Percentiles rank a stretch among this genome's conserved stretches.
phyloP scores from a whole-genome alignment of 306 rosid species.

The Cucurbita moschata region DNA sequence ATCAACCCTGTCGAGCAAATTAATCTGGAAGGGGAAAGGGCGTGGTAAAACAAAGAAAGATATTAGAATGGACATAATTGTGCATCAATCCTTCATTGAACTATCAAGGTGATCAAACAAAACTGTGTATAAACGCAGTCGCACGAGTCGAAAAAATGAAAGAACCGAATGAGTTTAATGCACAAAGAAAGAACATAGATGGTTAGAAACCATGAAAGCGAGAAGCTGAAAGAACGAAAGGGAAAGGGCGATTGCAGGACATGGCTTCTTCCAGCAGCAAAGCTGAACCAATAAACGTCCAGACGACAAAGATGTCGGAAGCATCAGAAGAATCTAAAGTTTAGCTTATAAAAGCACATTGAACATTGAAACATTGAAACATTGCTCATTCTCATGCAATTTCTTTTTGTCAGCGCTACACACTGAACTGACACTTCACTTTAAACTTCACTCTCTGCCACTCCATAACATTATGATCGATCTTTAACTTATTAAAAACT shows the following conservation, averaged over 20 bases:
- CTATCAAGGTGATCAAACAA: neutral
- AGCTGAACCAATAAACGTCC: neutral
- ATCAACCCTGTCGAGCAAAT: conserved; percentile 36
- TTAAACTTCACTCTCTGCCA: neutral
- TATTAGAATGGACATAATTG: neutral
- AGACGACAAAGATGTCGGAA: neutral
- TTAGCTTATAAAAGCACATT: neutral
- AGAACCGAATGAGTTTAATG: neutral
- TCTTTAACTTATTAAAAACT: neutral
- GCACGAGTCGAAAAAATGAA: neutral
- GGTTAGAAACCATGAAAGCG: neutral
- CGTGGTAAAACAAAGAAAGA: neutral
- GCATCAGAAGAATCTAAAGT: neutral
- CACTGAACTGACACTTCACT: neutral
- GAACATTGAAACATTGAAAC: neutral
- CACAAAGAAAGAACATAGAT: neutral
- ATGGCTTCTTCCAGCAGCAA: neutral
- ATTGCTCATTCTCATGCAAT: too few relatives aligned
- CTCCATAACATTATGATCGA: neutral
- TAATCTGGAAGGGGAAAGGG: conserved; percentile 21
- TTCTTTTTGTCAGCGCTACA: neutral
- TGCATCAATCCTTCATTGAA: neutral
- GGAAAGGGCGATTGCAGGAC: neutral
- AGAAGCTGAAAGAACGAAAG: neutral
- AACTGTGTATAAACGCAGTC: neutral